Evolutionary conservation across 1,139 yeast genomes (phyloP).

Genomic region (Martiniozyma asiatica): DNA sequence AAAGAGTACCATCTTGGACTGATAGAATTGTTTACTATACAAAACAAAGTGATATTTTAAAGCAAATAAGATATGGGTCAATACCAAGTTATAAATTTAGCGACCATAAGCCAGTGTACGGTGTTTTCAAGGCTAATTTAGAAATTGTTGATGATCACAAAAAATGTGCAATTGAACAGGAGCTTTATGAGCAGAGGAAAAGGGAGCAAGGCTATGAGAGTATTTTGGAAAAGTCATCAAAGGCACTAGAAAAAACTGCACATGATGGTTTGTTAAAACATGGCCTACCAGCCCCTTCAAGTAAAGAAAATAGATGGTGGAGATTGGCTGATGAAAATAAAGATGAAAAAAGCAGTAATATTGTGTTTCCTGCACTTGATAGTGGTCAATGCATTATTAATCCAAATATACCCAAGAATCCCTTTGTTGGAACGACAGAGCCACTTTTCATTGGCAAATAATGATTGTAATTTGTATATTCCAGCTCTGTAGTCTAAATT

Average conservation of each 20-base stretch:
- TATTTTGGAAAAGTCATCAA: conserved; percentile 9
- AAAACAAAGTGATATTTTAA: conserved; percentile 42
- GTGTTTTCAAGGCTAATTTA: conserved; percentile 56
- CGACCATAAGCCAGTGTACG: conserved; percentile 91
- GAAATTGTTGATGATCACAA: conserved; percentile 56
- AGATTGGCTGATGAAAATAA: conserved; percentile 28
- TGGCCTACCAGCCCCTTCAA: conserved; percentile 77
- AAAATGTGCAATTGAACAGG: conserved; percentile 44
- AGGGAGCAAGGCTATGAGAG: conserved; percentile 30
- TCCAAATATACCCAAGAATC: conserved; percentile 58
- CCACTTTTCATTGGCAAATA: conserved; percentile 31
- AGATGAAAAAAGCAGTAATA: conserved; percentile 60
- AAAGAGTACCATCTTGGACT: conserved; percentile 94
- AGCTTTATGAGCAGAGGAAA: conserved; percentile 43
- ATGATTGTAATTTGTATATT: neutral
- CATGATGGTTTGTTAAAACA: conserved; percentile 23
- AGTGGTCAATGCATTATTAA: conserved; percentile 38
- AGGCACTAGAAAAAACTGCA: conserved; percentile 1
- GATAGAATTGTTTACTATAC: conserved; percentile 52
- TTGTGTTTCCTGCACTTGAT: conserved; percentile 33
- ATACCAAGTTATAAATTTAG: conserved; percentile 58
- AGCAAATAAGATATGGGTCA: conserved; percentile 54
- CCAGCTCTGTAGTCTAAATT: neutral
- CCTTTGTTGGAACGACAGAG: conserved; percentile 39
- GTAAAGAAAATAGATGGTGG: conserved; percentile 87